Base-by-base conservation (phyloP, 2,329 filamentous ascomycete species). In the Aspergillus sp. region DNA sequence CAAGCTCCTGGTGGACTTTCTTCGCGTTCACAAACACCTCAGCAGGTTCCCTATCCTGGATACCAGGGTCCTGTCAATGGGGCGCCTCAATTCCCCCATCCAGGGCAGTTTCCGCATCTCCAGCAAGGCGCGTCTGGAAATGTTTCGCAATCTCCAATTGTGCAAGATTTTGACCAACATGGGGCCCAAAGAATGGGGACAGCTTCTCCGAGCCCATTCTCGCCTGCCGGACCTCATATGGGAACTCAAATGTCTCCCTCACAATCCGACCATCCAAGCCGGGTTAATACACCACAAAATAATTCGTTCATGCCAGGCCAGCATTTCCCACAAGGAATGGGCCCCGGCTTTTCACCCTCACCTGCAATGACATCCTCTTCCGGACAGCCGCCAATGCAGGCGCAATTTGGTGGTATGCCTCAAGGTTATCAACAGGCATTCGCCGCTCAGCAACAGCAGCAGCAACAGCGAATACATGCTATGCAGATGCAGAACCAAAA, bases 21-120 rank as follows among this genome's bases (percentile, higher is more conserved):
- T 22, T 96, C 93, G 76, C 90, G 93, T 75, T 93, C 93, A 66
- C 93, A 96, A 72, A 98, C 93, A 30, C 93, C 93, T 34, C 90
- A 91, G 68, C 90, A 93, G 71, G 83, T 86, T 61, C 83, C 83
- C 52, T 93, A 88, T 67, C 81, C 87, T 26, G 86, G 85, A 63
- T 93, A 88, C 73, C 89, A 88, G 70, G 83, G 81, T 59, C 84
- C 83, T 67, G 78, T 80, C 61, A 86, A 87, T 73, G 81, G 81
- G 48, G 83, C 82, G 68, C 85, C 84, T 70, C 84, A 84, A 63
- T 83, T 85, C 51, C 66, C 76, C 39, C 71, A 73, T 69, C 85
- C 86, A 17, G 86, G 83, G 58, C 85, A 85, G 55, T 96, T 93
- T 71, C 86, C 91, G 61, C 93, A 96, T 76, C 83, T 96, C 55